Conservation (phyloP, 805 yeast genomes). For the Alloascoidea africana region DNA sequence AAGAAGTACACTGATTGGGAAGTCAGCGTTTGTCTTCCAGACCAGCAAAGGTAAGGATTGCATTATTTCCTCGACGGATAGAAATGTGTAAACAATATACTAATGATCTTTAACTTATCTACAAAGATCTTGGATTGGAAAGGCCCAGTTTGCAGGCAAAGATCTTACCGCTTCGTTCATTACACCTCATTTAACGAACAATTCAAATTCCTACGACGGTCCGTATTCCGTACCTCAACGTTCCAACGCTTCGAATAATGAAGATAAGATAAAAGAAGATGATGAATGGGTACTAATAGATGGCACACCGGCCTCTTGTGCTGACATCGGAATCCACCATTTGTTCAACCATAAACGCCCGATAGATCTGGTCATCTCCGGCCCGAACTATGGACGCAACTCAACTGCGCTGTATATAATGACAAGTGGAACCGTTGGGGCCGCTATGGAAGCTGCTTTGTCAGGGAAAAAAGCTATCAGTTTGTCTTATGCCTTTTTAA, state of each 20-base stretch:
- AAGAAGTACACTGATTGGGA: constrained; percentile 63
- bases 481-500: constrained; percentile 67
- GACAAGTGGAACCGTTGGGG: constrained; percentile 93
- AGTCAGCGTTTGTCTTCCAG: constrained; percentile 69
- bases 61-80: constrained; percentile 1
- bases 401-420: constrained; percentile 78
- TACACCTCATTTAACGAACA: constrained; percentile 33
- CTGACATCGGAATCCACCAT: constrained; percentile 79
- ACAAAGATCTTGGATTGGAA: constrained; percentile 94
- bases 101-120: constrained; percentile 20
- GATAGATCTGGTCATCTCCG: constrained; percentile 79
- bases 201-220: constrained; percentile 21
- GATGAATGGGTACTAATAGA: constrained; percentile 81
- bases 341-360: constrained; percentile 32
- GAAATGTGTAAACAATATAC: neutral
- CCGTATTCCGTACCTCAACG: constrained; percentile 13
- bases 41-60: constrained; percentile 31
- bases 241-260: constrained; percentile 2
- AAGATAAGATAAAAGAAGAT: constrained; percentile 15
- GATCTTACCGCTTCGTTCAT: constrained; percentile 44
- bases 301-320: constrained; percentile 94
- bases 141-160: constrained; percentile 84
- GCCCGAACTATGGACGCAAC: constrained; percentile 94
- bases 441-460: constrained; percentile 86
- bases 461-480: constrained; percentile 55